phyloP scores from a whole-genome alignment of 257 asterid genomes.

The Cruciata laevipes region DNA sequence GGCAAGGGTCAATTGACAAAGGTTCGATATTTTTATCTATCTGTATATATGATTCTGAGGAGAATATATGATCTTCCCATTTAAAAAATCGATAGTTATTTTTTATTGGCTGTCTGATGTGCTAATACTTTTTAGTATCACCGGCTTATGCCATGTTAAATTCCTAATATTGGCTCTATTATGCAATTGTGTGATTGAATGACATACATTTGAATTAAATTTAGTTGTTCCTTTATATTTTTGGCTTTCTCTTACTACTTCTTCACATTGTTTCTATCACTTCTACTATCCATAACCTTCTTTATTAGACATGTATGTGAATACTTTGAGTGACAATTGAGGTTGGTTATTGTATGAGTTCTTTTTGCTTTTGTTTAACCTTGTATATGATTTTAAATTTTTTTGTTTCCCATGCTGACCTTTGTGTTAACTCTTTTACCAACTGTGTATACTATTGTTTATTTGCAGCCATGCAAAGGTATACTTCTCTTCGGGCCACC shows the following conservation, averaged over 20 bases:
- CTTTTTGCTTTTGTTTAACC: neutral
- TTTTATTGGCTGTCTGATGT: neutral
- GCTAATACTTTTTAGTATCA: too few species aligned
- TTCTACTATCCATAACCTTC: neutral
- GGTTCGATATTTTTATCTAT: conserved; percentile 29
- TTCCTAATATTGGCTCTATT: neutral
- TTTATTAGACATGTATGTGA: neutral
- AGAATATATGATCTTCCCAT: neutral
- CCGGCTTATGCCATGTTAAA: neutral
- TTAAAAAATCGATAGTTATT: neutral
- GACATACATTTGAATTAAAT: too few species aligned
- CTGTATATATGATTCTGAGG: neutral
- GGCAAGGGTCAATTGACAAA: conserved; percentile 81
- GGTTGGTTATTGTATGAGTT: neutral
- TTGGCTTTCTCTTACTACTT: too few species aligned
- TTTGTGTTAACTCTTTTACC: neutral
- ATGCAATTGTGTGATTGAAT: too few species aligned
- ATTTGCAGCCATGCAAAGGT: conserved; percentile 79
- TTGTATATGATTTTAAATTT: neutral
- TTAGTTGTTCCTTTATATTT: too few species aligned
- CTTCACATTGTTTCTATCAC: too few species aligned
- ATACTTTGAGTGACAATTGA: neutral
- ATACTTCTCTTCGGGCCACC: conserved; percentile 88
- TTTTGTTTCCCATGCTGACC: neutral
- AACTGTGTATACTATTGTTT: conserved; percentile 9